phyloP scores from a whole-genome alignment of 768 basidiomycete genomes.

The Nidularia pulvinata region DNA sequence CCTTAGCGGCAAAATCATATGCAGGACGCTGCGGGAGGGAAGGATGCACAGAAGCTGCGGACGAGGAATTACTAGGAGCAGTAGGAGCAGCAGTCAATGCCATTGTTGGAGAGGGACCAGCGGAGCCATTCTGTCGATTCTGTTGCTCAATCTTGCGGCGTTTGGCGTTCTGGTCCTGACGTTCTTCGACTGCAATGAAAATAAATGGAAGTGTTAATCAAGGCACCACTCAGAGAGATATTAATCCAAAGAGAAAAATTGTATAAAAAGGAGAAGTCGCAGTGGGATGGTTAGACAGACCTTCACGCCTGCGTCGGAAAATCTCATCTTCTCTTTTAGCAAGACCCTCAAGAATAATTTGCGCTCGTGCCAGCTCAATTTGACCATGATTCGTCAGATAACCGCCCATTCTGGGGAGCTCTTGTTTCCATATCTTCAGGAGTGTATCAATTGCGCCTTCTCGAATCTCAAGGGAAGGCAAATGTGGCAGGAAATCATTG shows the following conservation, averaged over 20 bases:
- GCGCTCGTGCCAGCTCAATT: slow-evolving; percentile 81
- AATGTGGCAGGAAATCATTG: slow-evolving; percentile 98
- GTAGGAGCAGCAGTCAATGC: slow-evolving; percentile 45
- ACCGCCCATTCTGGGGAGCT: slow-evolving; percentile 95
- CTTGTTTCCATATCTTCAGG: slow-evolving; percentile 93
- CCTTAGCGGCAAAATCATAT: slow-evolving; percentile 72
- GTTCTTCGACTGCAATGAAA: slow-evolving; percentile 76
- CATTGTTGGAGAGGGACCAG: slow-evolving; percentile 48
- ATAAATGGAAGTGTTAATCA: slow-evolving; percentile 19
- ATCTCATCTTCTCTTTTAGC: slow-evolving; percentile 97
- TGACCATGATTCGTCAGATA: slow-evolving; percentile 94
- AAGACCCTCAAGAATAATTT: slow-evolving; percentile 95
- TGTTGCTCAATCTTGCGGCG: slow-evolving; percentile 72
- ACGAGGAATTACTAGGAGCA: slow-evolving; percentile 30
- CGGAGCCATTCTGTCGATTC: slow-evolving; percentile 31
- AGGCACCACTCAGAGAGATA: slow-evolving; percentile 12
- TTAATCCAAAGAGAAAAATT: slow-evolving; percentile 7
- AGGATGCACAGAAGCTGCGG: slow-evolving; percentile 40
- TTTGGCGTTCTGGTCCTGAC: slow-evolving; percentile 91
- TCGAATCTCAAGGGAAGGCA: slow-evolving; percentile 97
- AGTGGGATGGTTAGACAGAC: slow-evolving; percentile 46
- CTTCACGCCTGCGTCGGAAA: slow-evolving; percentile 89
- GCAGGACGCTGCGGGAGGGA: slow-evolving; percentile 65
- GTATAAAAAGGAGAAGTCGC: slow-evolving; percentile 8
- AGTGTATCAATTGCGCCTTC: slow-evolving; percentile 99